phyloP scores from a whole-genome alignment of 495 filamentous ascomycete genomes.

The Tuber indicum region DNA sequence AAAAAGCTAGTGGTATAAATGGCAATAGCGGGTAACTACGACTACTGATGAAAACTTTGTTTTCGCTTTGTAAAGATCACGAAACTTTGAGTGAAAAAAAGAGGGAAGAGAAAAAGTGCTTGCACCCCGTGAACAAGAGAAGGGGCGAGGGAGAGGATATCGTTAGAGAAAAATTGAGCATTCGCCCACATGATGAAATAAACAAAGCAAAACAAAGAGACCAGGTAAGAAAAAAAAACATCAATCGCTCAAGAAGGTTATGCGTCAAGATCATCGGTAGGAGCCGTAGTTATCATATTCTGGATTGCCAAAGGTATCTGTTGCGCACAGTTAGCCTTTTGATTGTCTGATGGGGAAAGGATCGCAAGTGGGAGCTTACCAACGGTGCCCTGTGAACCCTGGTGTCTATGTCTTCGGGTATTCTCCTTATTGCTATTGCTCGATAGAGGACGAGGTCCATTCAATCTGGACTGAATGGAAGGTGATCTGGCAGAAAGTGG shows the following conservation, averaged over 20 bases:
- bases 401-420: slow-evolving; percentile 34
- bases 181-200: background rate
- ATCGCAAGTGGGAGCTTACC: slow-evolving; percentile 23
- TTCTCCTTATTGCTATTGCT: slow-evolving; percentile 42
- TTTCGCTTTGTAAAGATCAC: background rate
- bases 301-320: slow-evolving; percentile 39
- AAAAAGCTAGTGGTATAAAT: background rate
- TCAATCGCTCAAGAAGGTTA: slow-evolving; percentile 3
- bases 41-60: background rate
- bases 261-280: slow-evolving; percentile 22
- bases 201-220: background rate
- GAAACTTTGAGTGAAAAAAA: background rate
- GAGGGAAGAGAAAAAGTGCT: background rate
- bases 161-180: background rate
- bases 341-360: background rate
- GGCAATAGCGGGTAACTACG: background rate
- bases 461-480: slow-evolving; percentile 37
- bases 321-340: slow-evolving; percentile 5
- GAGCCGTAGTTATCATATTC: slow-evolving; percentile 25
- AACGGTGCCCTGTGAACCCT: slow-evolving; percentile 34
- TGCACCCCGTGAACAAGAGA: background rate
- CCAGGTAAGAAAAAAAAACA: background rate
- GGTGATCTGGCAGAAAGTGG: slow-evolving; percentile 42
- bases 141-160: background rate
- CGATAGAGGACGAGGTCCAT: slow-evolving; percentile 39